Base-by-base conservation (phyloP, 2,329 filamentous ascomycete species). In the Microcyclospora pomicola region DNA sequence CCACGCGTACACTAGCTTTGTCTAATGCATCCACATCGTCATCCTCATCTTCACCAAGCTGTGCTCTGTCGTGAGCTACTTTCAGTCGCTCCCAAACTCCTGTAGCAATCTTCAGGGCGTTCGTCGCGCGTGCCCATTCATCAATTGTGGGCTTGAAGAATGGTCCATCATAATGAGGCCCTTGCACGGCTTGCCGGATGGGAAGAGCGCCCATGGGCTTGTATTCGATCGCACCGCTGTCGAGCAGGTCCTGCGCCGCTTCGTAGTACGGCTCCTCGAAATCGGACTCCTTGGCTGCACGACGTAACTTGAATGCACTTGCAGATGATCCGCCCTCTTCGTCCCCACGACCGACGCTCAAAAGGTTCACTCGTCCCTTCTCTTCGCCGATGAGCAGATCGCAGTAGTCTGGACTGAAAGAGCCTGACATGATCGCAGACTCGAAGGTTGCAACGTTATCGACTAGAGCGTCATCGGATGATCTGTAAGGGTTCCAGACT, bases 331-430 rank as follows among this genome's bases (percentile, higher is more conserved):
- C 40, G 41, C 31, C 29, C 33, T 35, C 38, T 16, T 39, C 9
- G 19, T 30, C 9, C 37, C 19, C 16, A 40, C 33, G 32, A 11
- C 61, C 62, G 15, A 66, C 55, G 37, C 62, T 59, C 2, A 77
- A 59, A 1, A 76, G 48, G 42, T 72, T 68, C 15, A 77, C 52
- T 0, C 67, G 66, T 1, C 72, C 72, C 15, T 66, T 64, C 13
- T 70, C 68, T 50, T 75, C 73, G 2, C 74, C 75, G 11, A 78
- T 47, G 2, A 78, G 52, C 3, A 79, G 59, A 27, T 69, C 67
- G 4, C 67, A 65, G 29, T 63, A 63, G 46, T 78, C 73, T 0
- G 63, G 59, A 30, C 67, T 75, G 40, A 77, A 75, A 0, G 66
- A 60, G 2, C 71, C 74, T 10, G 67, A 69, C 65, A 75, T 73